A percentile compares a stretch with the other conserved stretches of the same genome.
Conservation (phyloP, 1,284 basidiomycete species). For the Cryptococcus sp. region DNA sequence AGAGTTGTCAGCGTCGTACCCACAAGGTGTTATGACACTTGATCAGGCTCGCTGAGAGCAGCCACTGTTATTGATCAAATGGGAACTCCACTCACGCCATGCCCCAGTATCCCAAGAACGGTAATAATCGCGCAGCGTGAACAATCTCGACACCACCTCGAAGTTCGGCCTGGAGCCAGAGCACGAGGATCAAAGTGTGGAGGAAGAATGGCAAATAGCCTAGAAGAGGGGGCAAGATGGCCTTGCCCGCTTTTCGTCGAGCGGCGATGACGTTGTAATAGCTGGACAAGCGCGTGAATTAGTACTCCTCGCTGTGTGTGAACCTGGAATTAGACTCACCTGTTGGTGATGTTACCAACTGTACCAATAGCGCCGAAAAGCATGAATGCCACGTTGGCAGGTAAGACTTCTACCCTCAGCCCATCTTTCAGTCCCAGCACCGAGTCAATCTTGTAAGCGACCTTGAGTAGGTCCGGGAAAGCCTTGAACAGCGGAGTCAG, state of each 20-base stretch:
- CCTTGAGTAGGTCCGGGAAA: conserved; percentile 27
- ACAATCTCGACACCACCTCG: conserved; percentile 56
- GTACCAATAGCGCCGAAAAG: conserved; percentile 73
- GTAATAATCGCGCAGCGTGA: conserved; percentile 67
- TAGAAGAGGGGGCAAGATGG: conserved; percentile 63
- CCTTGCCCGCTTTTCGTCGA: conserved; percentile 55
- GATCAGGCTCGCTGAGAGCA: too few relatives aligned
- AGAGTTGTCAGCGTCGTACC: conserved; percentile 8
- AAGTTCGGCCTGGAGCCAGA: conserved; percentile 73
- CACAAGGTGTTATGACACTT: background rate
- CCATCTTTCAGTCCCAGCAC: conserved; percentile 32
- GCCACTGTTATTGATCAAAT: background rate
- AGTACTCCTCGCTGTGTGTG: background rate
- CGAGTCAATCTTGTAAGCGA: conserved; percentile 32
- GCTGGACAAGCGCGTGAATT: conserved; percentile 48
- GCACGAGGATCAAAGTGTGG: conserved; percentile 68
- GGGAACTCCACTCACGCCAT: conserved; percentile 56
- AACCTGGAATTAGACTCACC: conserved; percentile 52
- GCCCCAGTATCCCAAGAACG: conserved; percentile 89
- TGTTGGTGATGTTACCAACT: conserved; percentile 75
- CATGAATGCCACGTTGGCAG: conserved; percentile 87
- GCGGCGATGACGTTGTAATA: conserved; percentile 73
- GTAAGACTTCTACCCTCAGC: conserved; percentile 57
- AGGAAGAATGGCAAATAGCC: conserved; percentile 77
- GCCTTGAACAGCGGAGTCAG: conserved; percentile 28